A percentile compares a stretch with the other conserved stretches of the same genome.
These are phyloP conservation scores for Acanthamoeba castellanii DNA, from an alignment of 208 protist genomes.

Conservation along the genomic window DNA sequence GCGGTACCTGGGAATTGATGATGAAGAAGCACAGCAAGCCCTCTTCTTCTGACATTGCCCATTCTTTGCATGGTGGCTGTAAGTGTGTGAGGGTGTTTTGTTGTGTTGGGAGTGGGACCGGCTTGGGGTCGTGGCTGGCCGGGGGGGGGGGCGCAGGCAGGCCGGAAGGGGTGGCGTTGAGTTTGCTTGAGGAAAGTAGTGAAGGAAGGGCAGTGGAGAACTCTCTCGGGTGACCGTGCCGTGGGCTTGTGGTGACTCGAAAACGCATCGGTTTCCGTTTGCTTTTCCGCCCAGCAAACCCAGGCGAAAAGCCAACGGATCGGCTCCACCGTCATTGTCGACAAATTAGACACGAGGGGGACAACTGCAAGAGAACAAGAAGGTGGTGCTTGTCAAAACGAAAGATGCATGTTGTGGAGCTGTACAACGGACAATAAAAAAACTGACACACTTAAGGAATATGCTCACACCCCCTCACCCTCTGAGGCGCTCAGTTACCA, in stretches of 20 bases:
- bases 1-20: constrained; percentile 33
- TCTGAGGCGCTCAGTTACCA: neutral
- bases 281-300: neutral
- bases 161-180: neutral
- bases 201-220: neutral
- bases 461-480: neutral
- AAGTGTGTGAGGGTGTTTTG: neutral
- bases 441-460: too few relatives aligned
- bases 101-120: neutral
- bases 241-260: neutral
- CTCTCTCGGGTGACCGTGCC: neutral
- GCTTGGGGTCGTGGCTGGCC: neutral
- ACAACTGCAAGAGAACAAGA: too few relatives aligned
- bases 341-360: neutral
- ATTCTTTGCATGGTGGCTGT: neutral
- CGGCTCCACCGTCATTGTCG: neutral
- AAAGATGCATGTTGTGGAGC: neutral
- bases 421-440: too few relatives aligned
- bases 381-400: neutral
- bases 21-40: constrained; percentile 46
- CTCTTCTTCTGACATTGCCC: constrained; percentile 6
- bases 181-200: neutral
- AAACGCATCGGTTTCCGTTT: neutral
- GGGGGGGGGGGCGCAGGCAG: neutral
- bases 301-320: neutral